Conservation (phyloP, 805 yeast species). For the Yarrowia alimentaria region DNA sequence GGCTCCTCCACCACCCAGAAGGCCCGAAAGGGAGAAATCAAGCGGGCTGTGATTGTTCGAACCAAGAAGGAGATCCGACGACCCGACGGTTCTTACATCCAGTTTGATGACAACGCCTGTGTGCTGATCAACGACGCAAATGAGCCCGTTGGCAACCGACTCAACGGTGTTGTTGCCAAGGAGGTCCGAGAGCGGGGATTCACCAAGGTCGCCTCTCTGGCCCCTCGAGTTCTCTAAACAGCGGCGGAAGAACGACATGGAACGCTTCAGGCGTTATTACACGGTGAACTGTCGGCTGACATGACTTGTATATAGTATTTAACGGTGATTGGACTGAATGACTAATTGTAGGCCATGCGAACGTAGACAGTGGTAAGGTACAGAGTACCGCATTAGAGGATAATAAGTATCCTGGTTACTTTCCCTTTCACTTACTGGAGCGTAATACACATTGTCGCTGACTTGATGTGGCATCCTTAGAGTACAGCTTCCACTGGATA, state of each 20-base stretch:
- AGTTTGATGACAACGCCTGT: constrained; percentile 96
- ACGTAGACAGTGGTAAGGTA: no score
- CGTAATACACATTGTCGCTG: no score
- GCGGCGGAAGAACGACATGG: no score
- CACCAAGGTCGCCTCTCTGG: constrained; percentile 83
- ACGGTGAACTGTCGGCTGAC: constrained; percentile 1
- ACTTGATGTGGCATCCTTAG: no score
- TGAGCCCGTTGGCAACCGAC: constrained; percentile 94
- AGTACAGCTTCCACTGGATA: no score
- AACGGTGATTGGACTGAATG: constrained; percentile 5
- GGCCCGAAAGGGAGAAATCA: constrained; percentile 92
- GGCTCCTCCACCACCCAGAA: constrained; percentile 67
- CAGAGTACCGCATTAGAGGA: no score
- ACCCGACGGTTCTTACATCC: constrained; percentile 79
- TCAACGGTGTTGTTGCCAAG: constrained; percentile 84
- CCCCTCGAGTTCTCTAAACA: constrained; percentile 70
- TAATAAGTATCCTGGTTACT: no score
- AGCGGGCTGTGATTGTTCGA: constrained; percentile 93
- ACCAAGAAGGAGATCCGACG: constrained; percentile 78
- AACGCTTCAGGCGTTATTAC: no score
- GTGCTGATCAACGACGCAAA: constrained; percentile 88
- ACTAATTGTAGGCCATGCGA: background rate
- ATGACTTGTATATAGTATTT: constrained; percentile 28
- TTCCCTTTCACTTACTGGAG: no score
- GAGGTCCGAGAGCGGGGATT: constrained; percentile 81